Percentiles rank a stretch among this genome's conserved stretches.
These are phyloP conservation scores for Daldinia caldariorum DNA, from an alignment of 495 filamentous ascomycete species.

Conservation along the genomic window DNA sequence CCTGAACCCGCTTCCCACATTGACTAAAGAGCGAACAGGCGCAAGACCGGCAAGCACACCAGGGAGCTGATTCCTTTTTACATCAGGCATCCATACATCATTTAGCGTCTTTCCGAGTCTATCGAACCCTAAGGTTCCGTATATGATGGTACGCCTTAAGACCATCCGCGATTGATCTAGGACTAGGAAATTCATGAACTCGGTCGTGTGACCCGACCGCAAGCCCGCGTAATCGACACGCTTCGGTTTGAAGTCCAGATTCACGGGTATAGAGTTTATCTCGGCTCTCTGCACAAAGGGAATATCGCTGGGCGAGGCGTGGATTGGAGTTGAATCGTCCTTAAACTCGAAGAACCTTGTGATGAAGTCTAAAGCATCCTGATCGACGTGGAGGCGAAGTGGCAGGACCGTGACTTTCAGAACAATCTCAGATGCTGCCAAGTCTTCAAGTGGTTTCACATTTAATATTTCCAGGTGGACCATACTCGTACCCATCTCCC, in stretches of 20 bases:
- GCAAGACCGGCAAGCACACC: conserved; percentile 90
- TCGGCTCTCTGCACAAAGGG: conserved; percentile 93
- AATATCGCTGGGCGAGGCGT: conserved; percentile 69
- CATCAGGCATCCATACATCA: conserved; percentile 96
- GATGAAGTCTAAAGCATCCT: conserved; percentile 97
- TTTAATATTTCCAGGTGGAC: conserved; percentile 87
- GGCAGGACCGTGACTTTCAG: conserved; percentile 86
- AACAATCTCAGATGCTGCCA: conserved; percentile 90
- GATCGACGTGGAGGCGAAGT: conserved; percentile 92
- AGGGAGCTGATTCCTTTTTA: conserved; percentile 89
- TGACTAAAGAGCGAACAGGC: conserved; percentile 86
- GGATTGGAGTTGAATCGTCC: conserved; percentile 70
- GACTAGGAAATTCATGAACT: conserved; percentile 99
- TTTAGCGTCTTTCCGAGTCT: conserved; percentile 87
- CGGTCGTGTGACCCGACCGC: conserved; percentile 96
- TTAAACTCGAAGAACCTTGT: conserved; percentile 98
- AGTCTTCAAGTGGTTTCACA: conserved; percentile 81
- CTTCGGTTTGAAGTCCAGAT: conserved; percentile 97
- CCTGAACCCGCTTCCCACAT: conserved; percentile 84
- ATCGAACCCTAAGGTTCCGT: conserved; percentile 90
- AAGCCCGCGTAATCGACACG: conserved; percentile 93
- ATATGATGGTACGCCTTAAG: conserved; percentile 87
- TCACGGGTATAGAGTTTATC: conserved; percentile 81
- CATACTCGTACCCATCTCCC: conserved; percentile 88
- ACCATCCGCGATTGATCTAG: conserved; percentile 89